Evolutionary conservation across 371 early-diverging fungal genomes (phyloP), one percentile per base, ranked within the genome.

Genomic region (Encephalitozoon romaleae): DNA sequence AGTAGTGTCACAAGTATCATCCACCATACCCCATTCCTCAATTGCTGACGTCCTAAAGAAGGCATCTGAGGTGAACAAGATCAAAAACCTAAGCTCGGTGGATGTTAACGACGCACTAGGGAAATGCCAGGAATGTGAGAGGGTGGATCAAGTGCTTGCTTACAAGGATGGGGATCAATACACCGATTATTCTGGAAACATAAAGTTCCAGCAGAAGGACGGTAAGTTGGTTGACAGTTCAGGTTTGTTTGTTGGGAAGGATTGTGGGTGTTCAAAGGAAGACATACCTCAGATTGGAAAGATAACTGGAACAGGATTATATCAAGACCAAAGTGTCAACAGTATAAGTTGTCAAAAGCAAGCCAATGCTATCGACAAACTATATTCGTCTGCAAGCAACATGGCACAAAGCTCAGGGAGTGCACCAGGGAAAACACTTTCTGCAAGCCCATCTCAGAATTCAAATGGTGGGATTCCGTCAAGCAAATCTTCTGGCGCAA

Each of bases 241-340:
- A 12, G 85, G 85, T 3, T 32, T 82, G 65, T 83, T 85, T 72
- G 71, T 66, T 52, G 85, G 85, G 26, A 63, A 78, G 67, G 85
- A 85, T 45, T 85, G 85, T 43, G 79, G 81, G n/a, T 83, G 83
- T 63, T 52, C 41, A 26, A 76, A 65, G 23, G 59, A 72, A 34
- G 83, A 83, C 18, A 83, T 83, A 25, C 78, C 80, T 12, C 47
- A 70, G 18, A 76, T 69, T 32, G 83, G 83, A n/a, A 76, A 80
- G 32, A n/a, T 80, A 30, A 76, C 78, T 23, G 78, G 69, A 11
- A 74, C 74, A 12, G 83, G 83, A 9, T 34, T 83, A 15, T 70
- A 70, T 67, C 83, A 83, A 41, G 78, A 77, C 53, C 72, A 78
- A 18, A 6, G 25, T 25, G 71, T 83, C 11, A 55, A 53, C 34